Percentiles rank a stretch among this genome's conserved stretches.
phyloP scores from a whole-genome alignment of 257 asterid species.

The Solanum lignicaule region DNA sequence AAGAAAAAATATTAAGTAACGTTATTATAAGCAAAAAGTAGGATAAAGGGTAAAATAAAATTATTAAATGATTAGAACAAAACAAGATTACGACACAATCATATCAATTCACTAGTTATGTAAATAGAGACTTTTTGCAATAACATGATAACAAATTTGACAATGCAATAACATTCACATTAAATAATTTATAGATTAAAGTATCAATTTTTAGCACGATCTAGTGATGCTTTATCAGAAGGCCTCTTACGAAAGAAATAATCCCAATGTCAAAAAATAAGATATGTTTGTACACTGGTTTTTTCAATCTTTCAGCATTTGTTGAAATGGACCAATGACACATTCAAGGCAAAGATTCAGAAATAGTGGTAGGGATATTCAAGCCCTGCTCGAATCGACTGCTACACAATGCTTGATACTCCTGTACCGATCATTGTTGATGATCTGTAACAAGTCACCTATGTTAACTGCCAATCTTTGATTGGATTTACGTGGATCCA shows the following conservation, averaged over 20 bases:
- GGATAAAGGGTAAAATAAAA: too few species aligned
- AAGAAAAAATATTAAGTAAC: too few species aligned
- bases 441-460: conserved; percentile 36
- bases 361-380: conserved; percentile 40
- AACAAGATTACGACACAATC: too few species aligned
- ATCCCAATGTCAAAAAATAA: conserved; percentile 28
- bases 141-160: too few species aligned
- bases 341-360: conserved; percentile 23
- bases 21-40: too few species aligned
- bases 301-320: conserved; percentile 27
- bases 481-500: conserved; percentile 39
- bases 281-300: conserved; percentile 23
- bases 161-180: too few species aligned
- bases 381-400: conserved; percentile 11
- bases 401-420: conserved; percentile 49
- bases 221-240: conserved; percentile 29
- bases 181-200: not conserved
- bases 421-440: conserved; percentile 40
- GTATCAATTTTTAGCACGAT: conserved; percentile 26
- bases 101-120: too few species aligned
- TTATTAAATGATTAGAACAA: too few species aligned
- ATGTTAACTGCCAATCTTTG: conserved; percentile 34
- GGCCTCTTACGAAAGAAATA: conserved; percentile 36
- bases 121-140: too few species aligned
- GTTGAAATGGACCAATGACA: conserved; percentile 28